phyloP scores from a whole-genome alignment of 371 early-diverging fungal genomes.

The Saksenaea oblongispora region DNA sequence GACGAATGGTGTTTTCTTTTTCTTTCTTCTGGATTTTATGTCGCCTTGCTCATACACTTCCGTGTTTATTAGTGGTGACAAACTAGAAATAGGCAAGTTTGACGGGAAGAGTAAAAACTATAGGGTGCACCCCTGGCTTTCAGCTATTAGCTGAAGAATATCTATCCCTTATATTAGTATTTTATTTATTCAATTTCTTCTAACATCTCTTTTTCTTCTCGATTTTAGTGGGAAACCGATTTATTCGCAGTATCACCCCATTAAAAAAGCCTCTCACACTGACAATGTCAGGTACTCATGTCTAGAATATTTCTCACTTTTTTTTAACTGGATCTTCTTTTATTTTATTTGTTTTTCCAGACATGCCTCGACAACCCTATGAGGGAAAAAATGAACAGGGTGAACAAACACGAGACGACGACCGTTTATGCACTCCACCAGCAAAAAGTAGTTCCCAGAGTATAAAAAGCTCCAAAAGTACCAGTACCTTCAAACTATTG shows the following conservation, averaged over 20 bases:
- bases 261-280: conserved; percentile 16
- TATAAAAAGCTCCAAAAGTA: conserved; percentile 8
- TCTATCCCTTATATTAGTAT: conserved; percentile 6
- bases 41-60: neutral
- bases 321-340: no score
- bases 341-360: neutral
- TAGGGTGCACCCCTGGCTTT: neutral
- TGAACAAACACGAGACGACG: neutral
- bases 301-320: neutral
- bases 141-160: neutral
- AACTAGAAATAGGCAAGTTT: neutral
- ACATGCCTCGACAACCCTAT: neutral
- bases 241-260: conserved; percentile 12
- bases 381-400: neutral
- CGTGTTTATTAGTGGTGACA: neutral
- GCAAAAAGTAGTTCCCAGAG: neutral
- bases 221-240: conserved; percentile 9
- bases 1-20: neutral
- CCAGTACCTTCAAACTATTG: conserved; percentile 3
- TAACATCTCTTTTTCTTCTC: neutral
- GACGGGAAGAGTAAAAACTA: neutral
- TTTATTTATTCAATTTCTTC: neutral
- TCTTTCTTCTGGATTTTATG: neutral
- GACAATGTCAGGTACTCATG: conserved; percentile 9
- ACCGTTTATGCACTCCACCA: neutral